Percentiles rank a stretch among this genome's conserved stretches.
phyloP scores from a whole-genome alignment of 331 rosid genomes.

The Stylosanthes scabra region DNA sequence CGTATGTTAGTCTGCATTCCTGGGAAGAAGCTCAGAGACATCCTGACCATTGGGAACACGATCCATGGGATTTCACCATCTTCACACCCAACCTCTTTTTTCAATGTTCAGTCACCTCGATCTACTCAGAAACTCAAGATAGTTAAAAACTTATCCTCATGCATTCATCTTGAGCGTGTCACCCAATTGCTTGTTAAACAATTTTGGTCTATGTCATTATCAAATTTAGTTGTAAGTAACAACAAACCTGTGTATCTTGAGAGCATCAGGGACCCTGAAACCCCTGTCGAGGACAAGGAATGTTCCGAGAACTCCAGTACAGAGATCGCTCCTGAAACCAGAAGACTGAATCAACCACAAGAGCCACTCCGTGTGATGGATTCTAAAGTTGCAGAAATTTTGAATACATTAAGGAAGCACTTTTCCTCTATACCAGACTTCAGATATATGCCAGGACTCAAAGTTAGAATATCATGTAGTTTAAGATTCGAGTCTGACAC shows the following conservation, averaged over 20 bases:
- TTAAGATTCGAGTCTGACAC: constrained; percentile 78
- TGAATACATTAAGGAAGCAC: constrained; percentile 70
- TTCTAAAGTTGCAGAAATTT: constrained; percentile 80
- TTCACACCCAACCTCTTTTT: constrained; percentile 69
- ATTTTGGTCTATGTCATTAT: constrained; percentile 89
- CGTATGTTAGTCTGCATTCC: constrained; percentile 89
- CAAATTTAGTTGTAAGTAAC: constrained; percentile 62
- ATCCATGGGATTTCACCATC: constrained; percentile 75
- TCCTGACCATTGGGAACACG: constrained; percentile 75
- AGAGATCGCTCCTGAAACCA: constrained; percentile 50
- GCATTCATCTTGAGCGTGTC: constrained; percentile 79
- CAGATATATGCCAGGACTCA: constrained; percentile 84
- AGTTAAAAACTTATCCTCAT: constrained; percentile 64
- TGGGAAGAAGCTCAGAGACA: constrained; percentile 88
- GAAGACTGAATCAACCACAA: constrained; percentile 53
- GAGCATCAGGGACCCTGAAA: constrained; percentile 65
- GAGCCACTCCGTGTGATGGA: constrained; percentile 92
- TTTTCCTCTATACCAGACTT: constrained; percentile 93
- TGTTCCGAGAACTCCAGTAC: constrained; percentile 42
- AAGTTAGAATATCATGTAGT: constrained; percentile 72
- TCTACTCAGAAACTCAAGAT: constrained; percentile 71
- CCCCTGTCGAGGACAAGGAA: constrained; percentile 68
- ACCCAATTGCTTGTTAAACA: constrained; percentile 80
- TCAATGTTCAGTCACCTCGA: constrained; percentile 77
- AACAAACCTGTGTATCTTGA: constrained; percentile 60